These are phyloP conservation scores for Microbotryum saponariae DNA, from an alignment of 1,284 basidiomycete genomes.

Conservation along the genomic window DNA sequence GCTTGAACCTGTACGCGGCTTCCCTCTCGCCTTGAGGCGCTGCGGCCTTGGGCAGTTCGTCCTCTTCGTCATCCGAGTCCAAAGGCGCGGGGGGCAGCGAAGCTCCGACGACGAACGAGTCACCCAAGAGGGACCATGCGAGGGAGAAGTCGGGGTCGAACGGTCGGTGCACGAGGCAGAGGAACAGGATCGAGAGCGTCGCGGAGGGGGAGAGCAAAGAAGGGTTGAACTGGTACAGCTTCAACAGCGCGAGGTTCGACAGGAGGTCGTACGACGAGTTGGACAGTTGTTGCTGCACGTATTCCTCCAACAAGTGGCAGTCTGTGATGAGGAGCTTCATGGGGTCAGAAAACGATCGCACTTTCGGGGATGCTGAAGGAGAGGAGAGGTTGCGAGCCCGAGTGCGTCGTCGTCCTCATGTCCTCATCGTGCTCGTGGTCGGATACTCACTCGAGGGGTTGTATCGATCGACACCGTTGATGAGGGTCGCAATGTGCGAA, in stretches of 20 bases:
- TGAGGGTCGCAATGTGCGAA: conserved; percentile 26
- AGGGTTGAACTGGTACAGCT: conserved; percentile 32
- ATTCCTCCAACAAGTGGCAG: conserved; percentile 29
- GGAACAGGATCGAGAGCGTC: conserved; percentile 27
- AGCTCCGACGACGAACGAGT: conserved; percentile 29
- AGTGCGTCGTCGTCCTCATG: too few species aligned
- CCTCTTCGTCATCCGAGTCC: conserved; percentile 19
- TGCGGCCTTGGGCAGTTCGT: conserved; percentile 5
- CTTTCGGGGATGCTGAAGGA: background rate
- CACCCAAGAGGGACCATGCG: conserved; percentile 29
- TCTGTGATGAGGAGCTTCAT: conserved; percentile 8
- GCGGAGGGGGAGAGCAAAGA: conserved; percentile 21
- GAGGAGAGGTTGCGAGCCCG: background rate
- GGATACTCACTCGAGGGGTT: conserved; percentile 13
- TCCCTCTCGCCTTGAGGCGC: conserved; percentile 2
- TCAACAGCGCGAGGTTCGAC: conserved; percentile 31
- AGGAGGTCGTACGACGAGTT: conserved; percentile 24
- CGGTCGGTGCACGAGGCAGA: conserved; percentile 26
- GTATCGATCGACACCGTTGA: conserved; percentile 29
- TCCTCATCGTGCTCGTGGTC: too few species aligned
- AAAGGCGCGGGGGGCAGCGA: conserved; percentile 20
- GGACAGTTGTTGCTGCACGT: conserved; percentile 26
- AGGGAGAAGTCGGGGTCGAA: conserved; percentile 30
- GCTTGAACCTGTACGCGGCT: conserved; percentile 6
- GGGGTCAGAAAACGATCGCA: too few species aligned